Percentiles rank a stretch among this genome's conserved stretches.
These are phyloP conservation scores for Austroboletus festivus DNA, from an alignment of 768 basidiomycete genomes.

Conservation along the genomic window DNA sequence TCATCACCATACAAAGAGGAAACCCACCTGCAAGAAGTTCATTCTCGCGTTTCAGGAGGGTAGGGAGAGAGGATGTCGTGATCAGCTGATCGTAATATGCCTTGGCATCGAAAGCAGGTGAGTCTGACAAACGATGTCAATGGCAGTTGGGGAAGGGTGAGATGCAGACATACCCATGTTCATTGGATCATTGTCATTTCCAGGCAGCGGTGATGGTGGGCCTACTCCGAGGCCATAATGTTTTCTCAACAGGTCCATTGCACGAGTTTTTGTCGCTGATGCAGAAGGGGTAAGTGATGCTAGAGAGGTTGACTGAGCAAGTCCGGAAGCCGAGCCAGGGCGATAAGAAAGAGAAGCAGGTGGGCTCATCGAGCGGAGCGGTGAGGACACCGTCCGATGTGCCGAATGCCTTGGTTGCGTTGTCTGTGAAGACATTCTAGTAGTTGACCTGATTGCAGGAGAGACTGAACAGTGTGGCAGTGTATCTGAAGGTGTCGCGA, in stretches of 20 bases:
- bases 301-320: conserved; percentile 23
- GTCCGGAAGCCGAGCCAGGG: conserved; percentile 9
- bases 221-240: conserved; percentile 86
- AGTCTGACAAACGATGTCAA: conserved; percentile 48
- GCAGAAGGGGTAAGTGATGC: conserved; percentile 28
- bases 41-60: conserved; percentile 76
- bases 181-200: conserved; percentile 70
- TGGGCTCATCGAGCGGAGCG: conserved; percentile 43
- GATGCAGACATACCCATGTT: conserved; percentile 56
- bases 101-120: conserved; percentile 76
- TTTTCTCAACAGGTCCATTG: conserved; percentile 75
- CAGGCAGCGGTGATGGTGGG: conserved; percentile 58
- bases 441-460: too few species aligned
- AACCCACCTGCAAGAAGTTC: conserved; percentile 67
- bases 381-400: conserved; percentile 41
- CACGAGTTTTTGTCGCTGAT: conserved; percentile 48
- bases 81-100: conserved; percentile 85
- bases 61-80: conserved; percentile 71
- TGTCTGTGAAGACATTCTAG: conserved; percentile 12
- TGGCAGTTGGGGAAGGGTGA: neutral
- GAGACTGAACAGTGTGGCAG: too few species aligned
- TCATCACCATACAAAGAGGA: neutral
- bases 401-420: conserved; percentile 25
- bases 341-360: conserved; percentile 19
- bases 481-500: conserved; percentile 10